Conservation (phyloP, 106 monocot genomes). For the Dioscorea zingiberensis region DNA sequence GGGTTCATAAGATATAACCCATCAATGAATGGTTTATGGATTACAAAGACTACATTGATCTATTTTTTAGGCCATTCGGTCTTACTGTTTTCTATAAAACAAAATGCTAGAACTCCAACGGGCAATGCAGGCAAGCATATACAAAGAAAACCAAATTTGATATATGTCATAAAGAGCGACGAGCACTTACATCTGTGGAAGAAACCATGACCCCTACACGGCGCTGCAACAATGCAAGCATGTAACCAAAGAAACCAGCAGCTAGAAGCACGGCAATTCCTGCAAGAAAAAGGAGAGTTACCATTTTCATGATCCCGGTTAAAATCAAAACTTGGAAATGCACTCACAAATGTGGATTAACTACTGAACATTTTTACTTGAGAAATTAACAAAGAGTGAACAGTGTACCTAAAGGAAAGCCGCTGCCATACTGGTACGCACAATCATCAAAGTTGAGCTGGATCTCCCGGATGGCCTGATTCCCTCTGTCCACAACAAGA, state of each 20-base stretch:
- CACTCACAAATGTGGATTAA: not conserved
- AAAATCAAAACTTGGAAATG: no score
- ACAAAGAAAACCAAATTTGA: no score
- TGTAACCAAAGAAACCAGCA: constrained; percentile 98
- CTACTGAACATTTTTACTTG: not conserved
- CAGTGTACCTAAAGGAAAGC: constrained; percentile 73
- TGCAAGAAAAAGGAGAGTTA: constrained; percentile 17
- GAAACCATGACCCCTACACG: constrained; percentile 72
- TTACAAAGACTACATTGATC: no score
- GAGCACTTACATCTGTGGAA: constrained; percentile 54
- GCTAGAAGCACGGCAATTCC: constrained; percentile 89
- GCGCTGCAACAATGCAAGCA: constrained; percentile 93
- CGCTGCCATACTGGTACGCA: constrained; percentile 76
- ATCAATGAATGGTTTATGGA: no score
- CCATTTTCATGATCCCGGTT: not conserved
- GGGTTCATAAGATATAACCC: no score
- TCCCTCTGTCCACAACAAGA: constrained; percentile 87
- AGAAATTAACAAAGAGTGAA: not conserved
- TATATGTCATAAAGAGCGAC: no score
- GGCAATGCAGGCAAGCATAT: no score
- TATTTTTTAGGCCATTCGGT: no score
- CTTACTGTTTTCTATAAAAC: no score
- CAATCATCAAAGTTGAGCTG: constrained; percentile 94
- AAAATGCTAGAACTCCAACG: no score
- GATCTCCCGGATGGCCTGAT: constrained; percentile 94